Percentiles rank a stretch among this genome's conserved stretches.
Conservation (phyloP, 176 grass and related monocot species). For the Raddia distichophylla region DNA sequence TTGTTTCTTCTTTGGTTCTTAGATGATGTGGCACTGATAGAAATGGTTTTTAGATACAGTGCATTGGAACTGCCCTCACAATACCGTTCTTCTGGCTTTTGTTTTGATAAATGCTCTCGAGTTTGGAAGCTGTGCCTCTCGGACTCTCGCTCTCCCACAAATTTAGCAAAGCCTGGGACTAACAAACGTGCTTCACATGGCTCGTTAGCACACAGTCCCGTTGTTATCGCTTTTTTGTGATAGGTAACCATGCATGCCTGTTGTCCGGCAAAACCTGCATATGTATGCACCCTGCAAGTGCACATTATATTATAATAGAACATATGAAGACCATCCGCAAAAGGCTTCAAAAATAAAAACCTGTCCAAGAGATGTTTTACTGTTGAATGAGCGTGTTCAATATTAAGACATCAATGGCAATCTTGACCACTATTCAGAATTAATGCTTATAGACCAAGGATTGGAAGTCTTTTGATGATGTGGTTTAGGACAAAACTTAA, state of each 20-base stretch:
- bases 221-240: background rate
- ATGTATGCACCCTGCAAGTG: too few species aligned
- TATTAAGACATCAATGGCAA: background rate
- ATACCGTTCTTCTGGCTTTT: background rate
- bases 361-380: background rate
- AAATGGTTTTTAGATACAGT: too few species aligned
- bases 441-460: background rate
- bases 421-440: background rate
- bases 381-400: background rate
- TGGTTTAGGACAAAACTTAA: background rate
- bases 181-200: background rate
- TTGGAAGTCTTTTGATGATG: background rate
- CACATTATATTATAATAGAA: background rate
- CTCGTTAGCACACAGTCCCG: background rate
- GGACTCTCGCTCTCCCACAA: background rate
- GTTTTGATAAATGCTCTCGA: constrained; percentile 10
- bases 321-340: background rate
- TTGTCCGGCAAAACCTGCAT: background rate
- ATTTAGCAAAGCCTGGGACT: background rate
- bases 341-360: background rate
- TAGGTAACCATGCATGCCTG: background rate
- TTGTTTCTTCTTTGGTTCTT: too few species aligned
- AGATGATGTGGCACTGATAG: too few species aligned
- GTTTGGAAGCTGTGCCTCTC: constrained; percentile 9
- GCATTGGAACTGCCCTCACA: background rate